A percentile compares a stretch with the other conserved stretches of the same genome.
Evolutionary conservation across 148 eudicot genomes (phyloP).

Genomic region (Rhododendron griersonianum): DNA sequence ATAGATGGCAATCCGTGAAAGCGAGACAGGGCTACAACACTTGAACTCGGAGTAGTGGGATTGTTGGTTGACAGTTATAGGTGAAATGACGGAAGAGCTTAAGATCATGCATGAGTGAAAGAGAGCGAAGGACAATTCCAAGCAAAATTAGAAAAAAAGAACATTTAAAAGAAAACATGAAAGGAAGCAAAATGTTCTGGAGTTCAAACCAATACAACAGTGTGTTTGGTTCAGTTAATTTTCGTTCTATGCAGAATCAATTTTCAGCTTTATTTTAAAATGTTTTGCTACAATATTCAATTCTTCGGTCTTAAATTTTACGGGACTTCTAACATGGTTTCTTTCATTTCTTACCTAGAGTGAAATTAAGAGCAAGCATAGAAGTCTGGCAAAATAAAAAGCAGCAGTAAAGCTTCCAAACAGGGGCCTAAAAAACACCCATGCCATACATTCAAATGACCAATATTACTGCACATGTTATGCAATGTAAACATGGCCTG

Average conservation of each 20-base stretch:
- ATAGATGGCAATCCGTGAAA: not conserved
- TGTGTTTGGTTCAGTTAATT: not conserved
- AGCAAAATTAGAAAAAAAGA: not conserved
- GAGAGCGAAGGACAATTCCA: not conserved
- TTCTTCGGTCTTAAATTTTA: not conserved
- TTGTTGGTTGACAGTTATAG: not conserved
- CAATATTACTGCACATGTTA: not conserved
- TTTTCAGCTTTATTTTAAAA: not conserved
- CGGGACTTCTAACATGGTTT: not conserved
- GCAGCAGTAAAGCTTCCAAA: not conserved
- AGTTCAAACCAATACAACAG: not conserved
- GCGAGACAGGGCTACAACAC: not conserved
- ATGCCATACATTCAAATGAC: not conserved
- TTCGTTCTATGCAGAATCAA: not conserved
- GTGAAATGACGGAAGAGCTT: not conserved
- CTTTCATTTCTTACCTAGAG: not conserved
- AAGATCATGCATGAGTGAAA: not conserved
- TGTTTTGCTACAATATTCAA: not conserved
- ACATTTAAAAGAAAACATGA: not conserved
- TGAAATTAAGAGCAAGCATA: not conserved
- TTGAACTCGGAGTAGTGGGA: not conserved
- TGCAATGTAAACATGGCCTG: not conserved
- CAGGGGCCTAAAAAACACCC: not conserved
- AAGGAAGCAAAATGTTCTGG: not conserved
- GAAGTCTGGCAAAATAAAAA: not conserved